Conservation (phyloP, 495 filamentous ascomycete species). For the Neurospora hispaniola region DNA sequence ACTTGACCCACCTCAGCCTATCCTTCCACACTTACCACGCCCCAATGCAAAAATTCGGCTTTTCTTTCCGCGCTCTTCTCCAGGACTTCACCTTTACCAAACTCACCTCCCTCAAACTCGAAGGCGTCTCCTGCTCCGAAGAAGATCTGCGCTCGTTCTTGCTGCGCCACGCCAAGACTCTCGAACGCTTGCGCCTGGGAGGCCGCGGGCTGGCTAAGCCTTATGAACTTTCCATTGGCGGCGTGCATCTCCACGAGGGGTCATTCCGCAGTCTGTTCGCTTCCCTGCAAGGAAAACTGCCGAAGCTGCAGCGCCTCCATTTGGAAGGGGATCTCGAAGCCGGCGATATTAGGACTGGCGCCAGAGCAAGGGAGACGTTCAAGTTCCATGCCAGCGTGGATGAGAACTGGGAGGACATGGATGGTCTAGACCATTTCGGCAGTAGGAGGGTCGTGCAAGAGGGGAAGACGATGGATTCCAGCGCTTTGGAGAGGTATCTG, state of each 20-base stretch:
- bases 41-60: conserved; percentile 29
- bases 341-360: conserved; percentile 24
- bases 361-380: conserved; percentile 34
- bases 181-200: conserved; percentile 32
- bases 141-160: conserved; percentile 34
- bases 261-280: conserved; percentile 31
- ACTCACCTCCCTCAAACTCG: conserved; percentile 34
- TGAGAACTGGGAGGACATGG: conserved; percentile 29
- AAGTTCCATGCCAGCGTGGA: conserved; percentile 34
- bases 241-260: conserved; percentile 34
- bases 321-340: conserved; percentile 37
- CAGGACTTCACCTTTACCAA: conserved; percentile 25
- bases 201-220: conserved; percentile 33
- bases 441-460: conserved; percentile 7
- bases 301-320: conserved; percentile 29
- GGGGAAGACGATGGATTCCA: conserved; percentile 30
- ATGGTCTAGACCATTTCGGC: conserved; percentile 5
- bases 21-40: conserved; percentile 34
- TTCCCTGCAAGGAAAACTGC: conserved; percentile 25
- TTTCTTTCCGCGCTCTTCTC: conserved; percentile 30
- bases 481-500: conserved; percentile 31
- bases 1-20: conserved; percentile 28
- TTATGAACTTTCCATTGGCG: conserved; percentile 29
- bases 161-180: conserved; percentile 29
- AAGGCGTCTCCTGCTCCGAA: conserved; percentile 33